Evolutionary conservation across 208 protist genomes (phyloP).

Genomic region (Sergeia podlipaevii): DNA sequence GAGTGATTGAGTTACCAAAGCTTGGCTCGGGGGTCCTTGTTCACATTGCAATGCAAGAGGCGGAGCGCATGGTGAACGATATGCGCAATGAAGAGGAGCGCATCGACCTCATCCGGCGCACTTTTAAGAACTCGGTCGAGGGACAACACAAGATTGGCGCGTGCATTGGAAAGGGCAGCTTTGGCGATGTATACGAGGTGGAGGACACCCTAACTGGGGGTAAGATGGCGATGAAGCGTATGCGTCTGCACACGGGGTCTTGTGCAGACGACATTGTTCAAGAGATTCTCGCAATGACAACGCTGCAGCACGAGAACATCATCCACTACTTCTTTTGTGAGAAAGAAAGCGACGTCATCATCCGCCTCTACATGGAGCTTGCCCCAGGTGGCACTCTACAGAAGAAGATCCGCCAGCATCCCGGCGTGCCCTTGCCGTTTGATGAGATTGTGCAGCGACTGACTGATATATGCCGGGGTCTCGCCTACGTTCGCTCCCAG

Average conservation of each 20-base stretch:
- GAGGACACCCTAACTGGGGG: slow-evolving; percentile 81
- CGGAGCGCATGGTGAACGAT: slow-evolving; percentile 66
- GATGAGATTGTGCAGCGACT: slow-evolving; percentile 72
- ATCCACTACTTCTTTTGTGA: slow-evolving; percentile 93
- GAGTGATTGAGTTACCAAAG: slow-evolving; percentile 80
- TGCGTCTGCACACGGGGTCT: slow-evolving; percentile 85
- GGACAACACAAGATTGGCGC: slow-evolving; percentile 59
- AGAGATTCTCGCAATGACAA: slow-evolving; percentile 90
- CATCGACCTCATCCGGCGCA: slow-evolving; percentile 69
- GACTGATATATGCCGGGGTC: slow-evolving; percentile 75
- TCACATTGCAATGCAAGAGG: slow-evolving; percentile 86
- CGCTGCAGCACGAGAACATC: slow-evolving; percentile 91
- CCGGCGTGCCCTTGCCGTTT: slow-evolving; percentile 54
- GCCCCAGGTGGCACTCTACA: slow-evolving; percentile 83
- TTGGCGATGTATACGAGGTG: slow-evolving; percentile 89
- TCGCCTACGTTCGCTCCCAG: slow-evolving; percentile 88
- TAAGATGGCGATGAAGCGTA: slow-evolving; percentile 87
- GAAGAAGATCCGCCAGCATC: slow-evolving; percentile 63
- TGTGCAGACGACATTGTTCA: slow-evolving; percentile 67
- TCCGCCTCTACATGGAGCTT: slow-evolving; percentile 93
- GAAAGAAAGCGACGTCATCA: slow-evolving; percentile 64
- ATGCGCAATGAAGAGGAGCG: slow-evolving; percentile 81
- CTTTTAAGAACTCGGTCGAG: slow-evolving; percentile 55
- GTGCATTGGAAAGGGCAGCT: slow-evolving; percentile 76
- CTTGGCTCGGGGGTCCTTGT: slow-evolving; percentile 59